phyloP scores from a whole-genome alignment of 1,139 yeast genomes.

The Sugiyamaella pinicola region DNA sequence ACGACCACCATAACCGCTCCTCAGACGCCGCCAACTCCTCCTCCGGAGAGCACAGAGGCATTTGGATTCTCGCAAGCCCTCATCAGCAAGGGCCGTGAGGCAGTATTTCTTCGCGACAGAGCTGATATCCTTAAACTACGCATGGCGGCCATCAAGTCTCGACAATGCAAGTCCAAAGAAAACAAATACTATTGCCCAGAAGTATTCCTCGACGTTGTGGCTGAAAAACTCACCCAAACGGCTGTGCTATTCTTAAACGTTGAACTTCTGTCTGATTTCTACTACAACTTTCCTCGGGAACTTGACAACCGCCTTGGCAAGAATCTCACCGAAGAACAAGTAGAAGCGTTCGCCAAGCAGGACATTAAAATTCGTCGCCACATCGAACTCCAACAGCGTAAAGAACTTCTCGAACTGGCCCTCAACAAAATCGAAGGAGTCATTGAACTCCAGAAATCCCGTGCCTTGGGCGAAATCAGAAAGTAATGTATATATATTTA shows the following conservation, averaged over 20 bases:
- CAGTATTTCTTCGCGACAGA: constrained; percentile 78
- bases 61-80: constrained; percentile 75
- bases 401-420: constrained; percentile 84
- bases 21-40: not conserved
- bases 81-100: constrained; percentile 74
- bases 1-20: constrained; percentile 1
- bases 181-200: constrained; percentile 94
- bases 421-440: constrained; percentile 85
- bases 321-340: constrained; percentile 68
- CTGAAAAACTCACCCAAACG: constrained; percentile 87
- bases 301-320: constrained; percentile 73
- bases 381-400: constrained; percentile 89
- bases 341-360: constrained; percentile 89
- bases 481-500: constrained; percentile 11
- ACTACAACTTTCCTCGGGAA: constrained; percentile 94
- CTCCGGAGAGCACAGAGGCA: constrained; percentile 53
- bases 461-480: constrained; percentile 6
- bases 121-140: constrained; percentile 72
- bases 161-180: constrained; percentile 73
- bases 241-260: constrained; percentile 92
- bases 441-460: constrained; percentile 63
- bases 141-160: constrained; percentile 71
- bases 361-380: constrained; percentile 90
- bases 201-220: constrained; percentile 86
- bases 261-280: constrained; percentile 89